Base-by-base conservation (phyloP, 345 rosid species). In the Linum lewisii region DNA sequence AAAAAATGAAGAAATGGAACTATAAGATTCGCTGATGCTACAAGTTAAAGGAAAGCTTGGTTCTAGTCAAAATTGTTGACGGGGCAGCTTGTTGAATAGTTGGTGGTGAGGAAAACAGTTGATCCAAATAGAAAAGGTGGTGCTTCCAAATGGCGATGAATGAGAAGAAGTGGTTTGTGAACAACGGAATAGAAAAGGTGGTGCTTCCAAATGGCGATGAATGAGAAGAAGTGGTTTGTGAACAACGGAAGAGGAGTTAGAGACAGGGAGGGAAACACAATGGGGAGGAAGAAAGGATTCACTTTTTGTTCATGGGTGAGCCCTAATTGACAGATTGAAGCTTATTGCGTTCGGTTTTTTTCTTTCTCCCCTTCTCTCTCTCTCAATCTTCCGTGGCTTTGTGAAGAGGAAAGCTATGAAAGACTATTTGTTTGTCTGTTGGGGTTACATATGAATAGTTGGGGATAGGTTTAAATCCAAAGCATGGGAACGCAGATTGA, bases 261-360 rank as follows among this genome's bases (percentile, higher is more conserved):
- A 42, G 47, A 42, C 47, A 29, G 53, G 29, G 49, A 44, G 49
- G 29, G 34, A 23, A 56, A 21, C 3, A 58, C 47, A 42, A 16
- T 42, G 45, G 45, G 51, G 19, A 1, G 19, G 60, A 34, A 54
- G n/a, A 37, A 51, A 63, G 21, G 49, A 24, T 3, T 11, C 19
- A 44, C 32, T 21, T 21, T 24, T 32, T 22, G 45, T 8, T 29
- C 7, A 29, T 1, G 24, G 58, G 15, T 24, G 53, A 21, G 59
- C 72, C 65, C 47, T 42, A 62, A 68, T 51, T 60, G 45, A 38
- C 58, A 49, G 32, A 15, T n/a, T n/a, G 54, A 44, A 29, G 64
- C 66, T 32, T 44, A 63, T 61, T 56, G 54, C 24, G 51, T 14
- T 55, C 7, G 42, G 11, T 20, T 5, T 55, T 57, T 21, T 54